Conservation (phyloP, 2,329 filamentous ascomycete genomes). For the Aspergillus puulaauensis region DNA sequence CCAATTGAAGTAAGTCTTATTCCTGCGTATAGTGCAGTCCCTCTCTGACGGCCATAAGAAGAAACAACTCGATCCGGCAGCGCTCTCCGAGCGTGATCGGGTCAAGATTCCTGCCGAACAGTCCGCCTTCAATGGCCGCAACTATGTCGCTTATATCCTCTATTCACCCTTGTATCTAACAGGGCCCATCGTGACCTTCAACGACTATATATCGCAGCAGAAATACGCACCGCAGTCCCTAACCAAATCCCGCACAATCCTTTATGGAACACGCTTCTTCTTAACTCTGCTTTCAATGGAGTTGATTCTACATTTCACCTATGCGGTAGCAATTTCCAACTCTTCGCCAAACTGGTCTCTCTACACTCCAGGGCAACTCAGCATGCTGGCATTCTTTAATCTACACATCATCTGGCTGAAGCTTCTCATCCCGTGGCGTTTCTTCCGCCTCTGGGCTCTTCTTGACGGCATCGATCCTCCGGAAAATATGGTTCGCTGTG, state of each 20-base stretch:
- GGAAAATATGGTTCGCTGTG: conserved; percentile 97
- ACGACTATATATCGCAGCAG: conserved; percentile 90
- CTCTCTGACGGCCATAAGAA: conserved; percentile 65
- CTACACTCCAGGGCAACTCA: conserved; percentile 85
- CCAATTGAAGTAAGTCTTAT: conserved; percentile 72
- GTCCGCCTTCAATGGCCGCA: conserved; percentile 72
- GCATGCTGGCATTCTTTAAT: conserved; percentile 91
- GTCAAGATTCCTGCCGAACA: conserved; percentile 71
- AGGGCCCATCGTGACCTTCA: conserved; percentile 94
- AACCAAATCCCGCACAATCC: conserved; percentile 66
- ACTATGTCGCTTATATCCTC: conserved; percentile 84
- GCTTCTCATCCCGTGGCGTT: conserved; percentile 92
- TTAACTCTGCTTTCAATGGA: conserved; percentile 86
- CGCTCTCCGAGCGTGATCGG: conserved; percentile 85
- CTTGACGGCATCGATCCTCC: conserved; percentile 90
- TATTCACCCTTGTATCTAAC: conserved; percentile 93
- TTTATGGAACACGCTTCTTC: conserved; percentile 81
- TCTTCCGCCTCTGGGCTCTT: conserved; percentile 95
- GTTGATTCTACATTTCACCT: conserved; percentile 84
- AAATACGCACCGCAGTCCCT: conserved; percentile 73
- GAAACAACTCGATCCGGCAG: conserved; percentile 92
- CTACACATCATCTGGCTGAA: conserved; percentile 98
- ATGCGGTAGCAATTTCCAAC: conserved; percentile 89
- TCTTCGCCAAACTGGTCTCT: conserved; percentile 73
- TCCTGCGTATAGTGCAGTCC: background rate